phyloP scores from a whole-genome alignment of 2,329 filamentous ascomycete species.

The Arthrinium phaeospermum region DNA sequence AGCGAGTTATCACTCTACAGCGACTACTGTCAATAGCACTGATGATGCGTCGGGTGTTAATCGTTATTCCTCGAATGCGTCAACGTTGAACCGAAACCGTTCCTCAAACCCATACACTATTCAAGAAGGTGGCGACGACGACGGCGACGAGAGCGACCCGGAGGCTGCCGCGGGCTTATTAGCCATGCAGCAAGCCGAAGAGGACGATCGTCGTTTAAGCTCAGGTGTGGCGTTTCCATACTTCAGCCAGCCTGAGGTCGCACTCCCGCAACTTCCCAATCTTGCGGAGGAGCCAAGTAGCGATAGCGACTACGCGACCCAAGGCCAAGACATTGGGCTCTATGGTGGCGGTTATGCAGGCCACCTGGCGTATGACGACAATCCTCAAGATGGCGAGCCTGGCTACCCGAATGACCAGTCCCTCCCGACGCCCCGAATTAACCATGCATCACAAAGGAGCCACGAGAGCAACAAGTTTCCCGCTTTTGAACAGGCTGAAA shows the following conservation, averaged over 20 bases:
- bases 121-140: conserved; percentile 42
- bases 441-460: conserved; percentile 43
- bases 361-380: conserved; percentile 56
- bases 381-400: conserved; percentile 45
- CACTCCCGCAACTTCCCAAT: conserved; percentile 47
- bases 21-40: conserved; percentile 49
- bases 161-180: conserved; percentile 85
- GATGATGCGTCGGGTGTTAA: conserved; percentile 44
- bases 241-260: conserved; percentile 44
- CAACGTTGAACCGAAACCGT: conserved; percentile 44
- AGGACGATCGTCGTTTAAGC: conserved; percentile 72
- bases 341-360: conserved; percentile 74
- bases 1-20: conserved; percentile 53
- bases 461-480: conserved; percentile 47
- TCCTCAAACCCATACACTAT: conserved; percentile 38
- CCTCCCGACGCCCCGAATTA: conserved; percentile 52
- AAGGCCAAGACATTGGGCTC: conserved; percentile 70
- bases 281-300: conserved; percentile 63
- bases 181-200: conserved; percentile 83
- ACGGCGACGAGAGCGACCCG: conserved; percentile 81
- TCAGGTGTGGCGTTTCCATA: conserved; percentile 55
- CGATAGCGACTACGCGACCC: conserved; percentile 72
- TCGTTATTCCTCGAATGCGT: conserved; percentile 48
- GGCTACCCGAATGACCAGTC: conserved; percentile 53
- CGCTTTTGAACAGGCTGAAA: conserved; percentile 66